phyloP scores from a whole-genome alignment of 805 yeast genomes.

The Saccharomycopsis capsularis region DNA sequence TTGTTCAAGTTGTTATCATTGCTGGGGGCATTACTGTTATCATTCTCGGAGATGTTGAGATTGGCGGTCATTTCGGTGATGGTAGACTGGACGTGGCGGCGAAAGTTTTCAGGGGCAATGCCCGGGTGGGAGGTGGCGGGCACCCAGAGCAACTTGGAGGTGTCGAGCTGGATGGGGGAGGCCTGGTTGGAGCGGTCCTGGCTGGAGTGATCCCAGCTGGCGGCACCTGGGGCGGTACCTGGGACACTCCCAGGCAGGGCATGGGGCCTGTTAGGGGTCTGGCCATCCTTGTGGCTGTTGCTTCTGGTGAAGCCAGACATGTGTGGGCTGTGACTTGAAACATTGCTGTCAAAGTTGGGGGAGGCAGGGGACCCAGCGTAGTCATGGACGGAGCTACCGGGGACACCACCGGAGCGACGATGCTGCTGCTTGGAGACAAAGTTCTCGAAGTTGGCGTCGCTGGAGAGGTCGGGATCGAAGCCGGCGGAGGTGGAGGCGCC shows the following conservation, averaged over 20 bases:
- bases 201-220: background rate
- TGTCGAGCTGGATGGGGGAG: constrained; percentile 24
- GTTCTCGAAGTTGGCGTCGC: constrained; percentile 26
- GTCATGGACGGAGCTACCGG: background rate
- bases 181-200: background rate
- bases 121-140: constrained; percentile 94
- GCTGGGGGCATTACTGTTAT: constrained; percentile 15
- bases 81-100: constrained; percentile 52
- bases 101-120: constrained; percentile 84
- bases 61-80: constrained; percentile 24
- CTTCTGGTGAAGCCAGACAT: background rate
- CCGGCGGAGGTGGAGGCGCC: constrained; percentile 42
- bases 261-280: too few species aligned
- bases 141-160: constrained; percentile 74
- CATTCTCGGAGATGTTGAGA: constrained; percentile 24
- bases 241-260: too few species aligned
- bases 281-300: background rate
- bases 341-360: too few species aligned
- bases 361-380: background rate
- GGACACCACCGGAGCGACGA: constrained; percentile 10
- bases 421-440: constrained; percentile 18
- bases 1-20: background rate
- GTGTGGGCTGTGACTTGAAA: background rate
- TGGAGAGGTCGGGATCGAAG: constrained; percentile 68
- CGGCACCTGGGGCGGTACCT: background rate